A percentile compares a stretch with the other conserved stretches of the same genome.
Conservation (phyloP, 768 basidiomycete species). For the Austroboletus eburneus region DNA sequence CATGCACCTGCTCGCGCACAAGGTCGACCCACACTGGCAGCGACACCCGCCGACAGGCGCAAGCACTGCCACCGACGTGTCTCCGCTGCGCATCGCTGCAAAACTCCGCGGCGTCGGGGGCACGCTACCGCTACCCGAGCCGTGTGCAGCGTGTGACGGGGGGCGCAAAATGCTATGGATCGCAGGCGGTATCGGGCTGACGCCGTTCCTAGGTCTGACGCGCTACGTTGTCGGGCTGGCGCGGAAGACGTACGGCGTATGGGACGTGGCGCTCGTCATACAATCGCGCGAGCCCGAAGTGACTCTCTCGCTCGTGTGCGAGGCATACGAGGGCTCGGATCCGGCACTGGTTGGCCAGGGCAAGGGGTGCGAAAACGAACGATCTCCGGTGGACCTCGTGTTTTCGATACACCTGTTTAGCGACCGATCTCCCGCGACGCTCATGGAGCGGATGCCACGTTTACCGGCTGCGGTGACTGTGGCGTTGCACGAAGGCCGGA, state of each 20-base stretch:
- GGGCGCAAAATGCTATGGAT: slow-evolving; percentile 45
- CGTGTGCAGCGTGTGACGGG: slow-evolving; percentile 21
- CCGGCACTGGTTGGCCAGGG: neutral
- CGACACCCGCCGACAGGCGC: neutral
- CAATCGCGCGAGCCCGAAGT: slow-evolving; percentile 54
- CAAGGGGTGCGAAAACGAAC: neutral
- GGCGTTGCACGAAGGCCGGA: slow-evolving; percentile 13
- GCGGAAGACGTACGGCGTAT: slow-evolving; percentile 15
- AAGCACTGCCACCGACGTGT: slow-evolving; percentile 7
- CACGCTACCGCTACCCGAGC: slow-evolving; percentile 33
- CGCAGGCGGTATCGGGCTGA: slow-evolving; percentile 64
- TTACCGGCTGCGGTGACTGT: slow-evolving; percentile 10
- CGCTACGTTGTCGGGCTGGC: slow-evolving; percentile 14
- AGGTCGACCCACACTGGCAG: slow-evolving; percentile 6
- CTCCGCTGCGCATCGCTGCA: slow-evolving; percentile 37
- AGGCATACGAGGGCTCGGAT: slow-evolving; percentile 17
- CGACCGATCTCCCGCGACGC: neutral
- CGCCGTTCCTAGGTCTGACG: slow-evolving; percentile 59
- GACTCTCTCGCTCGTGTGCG: slow-evolving; percentile 39
- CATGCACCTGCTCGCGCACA: slow-evolving; percentile 42
- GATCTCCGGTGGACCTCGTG: slow-evolving; percentile 7
- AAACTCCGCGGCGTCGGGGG: slow-evolving; percentile 53
- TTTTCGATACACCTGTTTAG: slow-evolving; percentile 19
- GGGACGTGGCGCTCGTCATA: slow-evolving; percentile 46
- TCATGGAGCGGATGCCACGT: neutral